Evolutionary conservation across 2,329 filamentous ascomycete genomes (phyloP).

Genomic region (Tolypocladium capitatum): DNA sequence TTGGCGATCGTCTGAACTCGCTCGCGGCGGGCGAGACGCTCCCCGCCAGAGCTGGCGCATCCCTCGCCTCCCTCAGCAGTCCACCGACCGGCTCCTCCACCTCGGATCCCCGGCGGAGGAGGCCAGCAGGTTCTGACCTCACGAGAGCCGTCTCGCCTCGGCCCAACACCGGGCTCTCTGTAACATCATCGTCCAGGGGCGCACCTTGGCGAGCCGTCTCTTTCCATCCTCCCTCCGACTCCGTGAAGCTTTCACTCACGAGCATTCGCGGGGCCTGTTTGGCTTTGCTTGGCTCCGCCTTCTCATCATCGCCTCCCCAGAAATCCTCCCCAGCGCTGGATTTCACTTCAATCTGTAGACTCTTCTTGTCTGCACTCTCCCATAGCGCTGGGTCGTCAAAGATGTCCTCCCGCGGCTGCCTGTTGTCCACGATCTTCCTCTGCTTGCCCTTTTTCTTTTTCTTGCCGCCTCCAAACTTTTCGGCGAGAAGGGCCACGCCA

Average conservation of each 20-base stretch:
- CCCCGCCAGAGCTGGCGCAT: slow-evolving; percentile 9
- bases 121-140: slow-evolving; percentile 10
- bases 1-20: slow-evolving; percentile 29
- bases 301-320: slow-evolving; percentile 11
- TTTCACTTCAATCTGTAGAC: slow-evolving; percentile 11
- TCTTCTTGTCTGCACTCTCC: slow-evolving; percentile 28
- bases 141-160: slow-evolving; percentile 10
- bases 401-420: slow-evolving; percentile 24
- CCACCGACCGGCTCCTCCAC: slow-evolving; percentile 15
- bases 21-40: slow-evolving; percentile 14
- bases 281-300: background rate
- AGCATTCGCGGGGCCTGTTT: slow-evolving; percentile 6
- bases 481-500: slow-evolving; percentile 20
- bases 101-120: slow-evolving; percentile 18
- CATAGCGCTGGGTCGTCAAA: slow-evolving; percentile 31
- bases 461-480: slow-evolving; percentile 19
- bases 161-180: slow-evolving; percentile 26
- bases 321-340: slow-evolving; percentile 12
- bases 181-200: slow-evolving; percentile 13
- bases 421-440: slow-evolving; percentile 26
- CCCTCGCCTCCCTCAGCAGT: slow-evolving; percentile 17
- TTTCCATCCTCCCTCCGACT: slow-evolving; percentile 10
- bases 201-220: slow-evolving; percentile 11
- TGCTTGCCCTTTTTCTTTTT: slow-evolving; percentile 13
- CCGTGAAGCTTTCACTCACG: slow-evolving; percentile 8